Evolutionary conservation across 805 yeast species (phyloP), one percentile per base, ranked within the genome.

Genomic region (Hanseniaspora guilliermondii): DNA sequence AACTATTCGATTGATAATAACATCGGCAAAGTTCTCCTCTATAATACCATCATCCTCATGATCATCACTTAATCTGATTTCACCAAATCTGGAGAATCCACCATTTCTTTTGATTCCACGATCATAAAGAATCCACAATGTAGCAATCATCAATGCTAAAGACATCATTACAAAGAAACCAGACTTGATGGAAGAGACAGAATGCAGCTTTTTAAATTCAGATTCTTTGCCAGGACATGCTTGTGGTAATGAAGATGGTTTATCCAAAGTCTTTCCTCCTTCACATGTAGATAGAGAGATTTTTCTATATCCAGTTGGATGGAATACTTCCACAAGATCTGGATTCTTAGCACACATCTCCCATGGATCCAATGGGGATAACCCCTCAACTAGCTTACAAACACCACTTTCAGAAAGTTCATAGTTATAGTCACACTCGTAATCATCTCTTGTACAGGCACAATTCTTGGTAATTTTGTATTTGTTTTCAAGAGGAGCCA

Each of bases 401-500:
- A 93, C 84, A 21, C 95, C 95, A 63, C 87, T 96, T 0, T 61
- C 57, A 49, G 80, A 81, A 56, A 83, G 75, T 56, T 68, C 77
- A 66, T 74, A 89, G 68, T 89, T 89, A 71, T 81, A 87, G 66
- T 93, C 98, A 75, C 98, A 93, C 68, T 93, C 98, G 64, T 72
- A 93, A 63, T 91, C 98, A 52, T 77, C 76, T 67, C 96, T 77
- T 0, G 93, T 75, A 70, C 98, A 93, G 1, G 83, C 65, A 70
- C 98, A 93, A 65, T 85, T 82, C 57, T 79, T 72, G 11, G 76
- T 65, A 12, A 76, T 71, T 59, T 74, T 75, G 62, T 73, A 77
- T 1, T 85, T 88, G 30, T 76, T 71, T 27, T 70, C 65, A 41
- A 85, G 71, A 46, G 83, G 79, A 53, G 77, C 77, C 54, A 73